These are phyloP conservation scores for Naegleria lovaniensis DNA, from an alignment of 208 protist genomes.

Conservation along the genomic window DNA sequence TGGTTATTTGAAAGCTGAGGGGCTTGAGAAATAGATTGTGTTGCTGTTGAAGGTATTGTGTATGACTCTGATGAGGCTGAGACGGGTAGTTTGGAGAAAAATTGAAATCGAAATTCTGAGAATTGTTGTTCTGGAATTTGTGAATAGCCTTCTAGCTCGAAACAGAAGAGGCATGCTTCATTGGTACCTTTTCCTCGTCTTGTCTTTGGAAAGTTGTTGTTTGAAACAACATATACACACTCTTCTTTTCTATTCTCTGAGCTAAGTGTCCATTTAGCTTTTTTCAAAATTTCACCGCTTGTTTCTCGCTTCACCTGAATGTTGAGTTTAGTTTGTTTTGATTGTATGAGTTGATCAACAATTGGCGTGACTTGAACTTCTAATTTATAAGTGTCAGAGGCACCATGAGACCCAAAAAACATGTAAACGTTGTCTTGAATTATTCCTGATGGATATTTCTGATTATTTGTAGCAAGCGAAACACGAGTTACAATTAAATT, in stretches of 20 bases:
- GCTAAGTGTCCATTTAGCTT: not conserved
- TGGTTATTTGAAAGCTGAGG: no score
- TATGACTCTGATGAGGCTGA: not conserved
- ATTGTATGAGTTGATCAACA: not conserved
- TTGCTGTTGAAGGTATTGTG: not conserved
- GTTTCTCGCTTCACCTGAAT: not conserved
- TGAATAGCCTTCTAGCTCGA: not conserved
- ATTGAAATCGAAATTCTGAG: not conserved
- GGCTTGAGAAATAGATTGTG: not conserved
- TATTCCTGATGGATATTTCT: not conserved
- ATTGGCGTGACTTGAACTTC: not conserved
- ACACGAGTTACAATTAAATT: not conserved
- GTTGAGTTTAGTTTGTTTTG: not conserved
- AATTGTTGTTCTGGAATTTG: not conserved
- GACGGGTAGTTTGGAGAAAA: not conserved
- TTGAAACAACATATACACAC: not conserved
- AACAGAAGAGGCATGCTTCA: not conserved
- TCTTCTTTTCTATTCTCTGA: not conserved
- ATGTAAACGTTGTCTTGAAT: not conserved
- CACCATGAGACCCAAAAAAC: not conserved
- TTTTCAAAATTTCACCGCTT: not conserved
- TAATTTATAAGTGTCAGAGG: not conserved
- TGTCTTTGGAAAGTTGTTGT: not conserved
- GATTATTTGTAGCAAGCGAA: not conserved
- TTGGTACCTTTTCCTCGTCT: not conserved